Conservation (phyloP, 257 asterid species). For the Solanum chiquidenum region DNA sequence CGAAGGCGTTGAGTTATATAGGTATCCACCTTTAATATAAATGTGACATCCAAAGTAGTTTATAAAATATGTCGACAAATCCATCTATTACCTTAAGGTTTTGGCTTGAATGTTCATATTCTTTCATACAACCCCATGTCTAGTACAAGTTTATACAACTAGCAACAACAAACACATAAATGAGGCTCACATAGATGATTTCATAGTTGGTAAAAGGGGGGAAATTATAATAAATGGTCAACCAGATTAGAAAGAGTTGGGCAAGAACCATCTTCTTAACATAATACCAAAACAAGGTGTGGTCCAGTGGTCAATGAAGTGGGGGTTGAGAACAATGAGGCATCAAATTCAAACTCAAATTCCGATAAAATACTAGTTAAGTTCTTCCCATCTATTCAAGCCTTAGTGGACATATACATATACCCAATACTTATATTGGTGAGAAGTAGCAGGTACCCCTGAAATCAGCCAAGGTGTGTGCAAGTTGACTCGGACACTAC, state of each 20-base stretch:
- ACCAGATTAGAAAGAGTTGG: not conserved
- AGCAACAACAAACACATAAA: not conserved
- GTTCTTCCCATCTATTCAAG: not conserved
- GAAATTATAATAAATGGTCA: not conserved
- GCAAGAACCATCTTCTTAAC: not conserved
- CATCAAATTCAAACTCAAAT: not conserved
- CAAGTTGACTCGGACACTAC: not conserved
- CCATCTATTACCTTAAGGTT: not conserved
- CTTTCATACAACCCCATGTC: not conserved
- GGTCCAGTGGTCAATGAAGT: not conserved
- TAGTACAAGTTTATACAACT: not conserved
- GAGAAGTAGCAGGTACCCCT: not conserved
- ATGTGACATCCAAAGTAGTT: not conserved
- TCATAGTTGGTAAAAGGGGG: not conserved
- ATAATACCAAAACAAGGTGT: not conserved
- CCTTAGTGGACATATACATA: not conserved
- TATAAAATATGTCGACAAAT: not conserved
- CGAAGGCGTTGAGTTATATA: not conserved
- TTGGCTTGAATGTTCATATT: not conserved
- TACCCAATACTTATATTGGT: not conserved
- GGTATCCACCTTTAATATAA: not conserved
- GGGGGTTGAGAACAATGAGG: not conserved
- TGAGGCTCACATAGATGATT: not conserved
- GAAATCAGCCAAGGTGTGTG: not conserved
- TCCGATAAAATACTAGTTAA: not conserved